Evolutionary conservation across 2,329 filamentous ascomycete species (phyloP).

Genomic region (Spiromastix sp.): DNA sequence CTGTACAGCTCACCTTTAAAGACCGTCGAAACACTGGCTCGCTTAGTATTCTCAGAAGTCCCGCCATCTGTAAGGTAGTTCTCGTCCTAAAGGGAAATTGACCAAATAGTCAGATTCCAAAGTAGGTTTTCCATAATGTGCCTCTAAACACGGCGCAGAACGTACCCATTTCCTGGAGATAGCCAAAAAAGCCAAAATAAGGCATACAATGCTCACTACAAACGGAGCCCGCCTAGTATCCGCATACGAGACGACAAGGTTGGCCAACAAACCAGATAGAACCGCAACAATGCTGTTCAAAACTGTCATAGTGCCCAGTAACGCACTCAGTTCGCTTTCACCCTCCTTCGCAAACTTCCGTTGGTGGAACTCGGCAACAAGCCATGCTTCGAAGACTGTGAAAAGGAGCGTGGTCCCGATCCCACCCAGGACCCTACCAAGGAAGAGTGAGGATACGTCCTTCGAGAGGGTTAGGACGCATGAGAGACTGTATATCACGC

Average conservation of each 20-base stretch:
- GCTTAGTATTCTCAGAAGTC: conserved; percentile 3
- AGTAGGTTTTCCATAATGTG: too few relatives aligned
- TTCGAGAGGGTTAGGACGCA: conserved; percentile 19
- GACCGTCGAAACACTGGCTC: conserved; percentile 7
- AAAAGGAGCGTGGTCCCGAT: conserved; percentile 48
- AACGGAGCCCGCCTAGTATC: conserved; percentile 45
- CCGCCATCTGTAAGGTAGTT: conserved; percentile 6
- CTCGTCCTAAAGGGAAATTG: too few relatives aligned
- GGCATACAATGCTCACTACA: conserved; percentile 30
- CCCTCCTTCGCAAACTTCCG: conserved; percentile 34
- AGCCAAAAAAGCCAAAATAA: conserved; percentile 7
- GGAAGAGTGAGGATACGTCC: conserved; percentile 38
- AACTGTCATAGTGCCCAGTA: conserved; percentile 45
- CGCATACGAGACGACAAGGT: conserved; percentile 39
- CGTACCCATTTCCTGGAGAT: conserved; percentile 11
- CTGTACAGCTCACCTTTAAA: not conserved
- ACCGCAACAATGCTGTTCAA: conserved; percentile 49
- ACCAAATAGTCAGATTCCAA: too few relatives aligned
- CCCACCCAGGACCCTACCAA: conserved; percentile 45
- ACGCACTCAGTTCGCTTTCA: conserved; percentile 36
- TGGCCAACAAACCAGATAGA: conserved; percentile 41
- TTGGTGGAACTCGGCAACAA: conserved; percentile 47
- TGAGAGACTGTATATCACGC: conserved; percentile 8
- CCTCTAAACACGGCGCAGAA: too few relatives aligned
- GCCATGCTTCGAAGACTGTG: conserved; percentile 52